phyloP scores from a whole-genome alignment of 768 basidiomycete species.

The Suillus tomentosus region DNA sequence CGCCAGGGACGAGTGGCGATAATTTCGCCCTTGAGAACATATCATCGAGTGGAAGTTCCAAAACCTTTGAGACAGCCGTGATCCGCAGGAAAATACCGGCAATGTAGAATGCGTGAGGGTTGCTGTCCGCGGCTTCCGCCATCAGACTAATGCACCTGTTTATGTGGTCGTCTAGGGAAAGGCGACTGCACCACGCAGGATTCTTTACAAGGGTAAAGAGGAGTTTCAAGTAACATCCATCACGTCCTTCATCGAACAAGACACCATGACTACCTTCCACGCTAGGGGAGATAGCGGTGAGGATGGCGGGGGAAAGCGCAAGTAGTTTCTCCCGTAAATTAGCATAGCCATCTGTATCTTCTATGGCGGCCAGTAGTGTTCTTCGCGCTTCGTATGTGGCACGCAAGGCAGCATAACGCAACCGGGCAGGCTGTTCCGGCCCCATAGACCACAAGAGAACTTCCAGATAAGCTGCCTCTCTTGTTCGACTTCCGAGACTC shows the following conservation, averaged over 20 bases:
- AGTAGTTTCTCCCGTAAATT: conserved; percentile 6
- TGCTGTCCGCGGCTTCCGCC: conserved; percentile 5
- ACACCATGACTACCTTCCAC: background rate
- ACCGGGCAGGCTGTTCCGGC: conserved; percentile 11
- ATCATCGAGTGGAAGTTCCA: background rate
- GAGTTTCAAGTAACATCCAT: conserved; percentile 7
- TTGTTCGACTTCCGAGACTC: conserved; percentile 1
- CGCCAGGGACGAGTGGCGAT: background rate
- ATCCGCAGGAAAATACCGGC: conserved; percentile 3
- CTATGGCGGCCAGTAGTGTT: background rate
- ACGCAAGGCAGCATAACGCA: conserved; percentile 13
- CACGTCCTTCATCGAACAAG: conserved; percentile 2
- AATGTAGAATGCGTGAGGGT: conserved; percentile 5
- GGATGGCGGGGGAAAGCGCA: conserved; percentile 8
- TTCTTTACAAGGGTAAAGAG: conserved; percentile 5
- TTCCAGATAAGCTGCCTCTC: conserved; percentile 8
- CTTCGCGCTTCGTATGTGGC: conserved; percentile 4
- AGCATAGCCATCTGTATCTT: background rate
- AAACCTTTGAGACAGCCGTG: background rate
- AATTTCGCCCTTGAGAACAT: conserved; percentile 6
- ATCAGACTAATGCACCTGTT: conserved; percentile 5
- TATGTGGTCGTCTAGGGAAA: conserved; percentile 6
- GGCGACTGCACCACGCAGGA: background rate
- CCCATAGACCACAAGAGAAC: conserved; percentile 12
- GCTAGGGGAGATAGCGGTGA: conserved; percentile 5